Conservation (phyloP, 139 green algal species). For the Chara braunii region DNA sequence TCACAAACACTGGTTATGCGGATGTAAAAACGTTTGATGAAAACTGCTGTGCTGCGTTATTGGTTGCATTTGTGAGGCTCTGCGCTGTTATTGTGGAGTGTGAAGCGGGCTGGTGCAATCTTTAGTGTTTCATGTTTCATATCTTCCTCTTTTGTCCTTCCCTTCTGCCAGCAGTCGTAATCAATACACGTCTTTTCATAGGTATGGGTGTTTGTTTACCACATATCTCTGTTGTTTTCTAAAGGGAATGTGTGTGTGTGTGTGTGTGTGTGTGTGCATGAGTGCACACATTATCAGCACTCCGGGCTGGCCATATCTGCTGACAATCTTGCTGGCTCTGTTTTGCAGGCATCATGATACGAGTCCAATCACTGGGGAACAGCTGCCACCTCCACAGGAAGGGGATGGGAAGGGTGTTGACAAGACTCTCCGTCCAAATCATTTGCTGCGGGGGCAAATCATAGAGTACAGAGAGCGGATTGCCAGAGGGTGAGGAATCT, state of each 20-base stretch:
- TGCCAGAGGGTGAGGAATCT: conserved; percentile 4
- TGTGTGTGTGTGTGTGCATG: too few relatives aligned
- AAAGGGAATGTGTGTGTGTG: neutral
- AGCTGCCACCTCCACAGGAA: neutral
- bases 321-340: neutral
- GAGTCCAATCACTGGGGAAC: conserved; percentile 23
- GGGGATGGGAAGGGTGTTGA: neutral
- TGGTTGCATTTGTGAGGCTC: too few relatives aligned
- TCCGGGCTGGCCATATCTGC: neutral
- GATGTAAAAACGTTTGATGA: too few relatives aligned
- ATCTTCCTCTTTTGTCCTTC: too few relatives aligned
- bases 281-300: too few relatives aligned
- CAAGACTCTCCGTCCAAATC: conserved; percentile 26
- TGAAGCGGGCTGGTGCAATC: too few relatives aligned
- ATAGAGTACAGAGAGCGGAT: conserved; percentile 20
- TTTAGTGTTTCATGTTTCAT: too few relatives aligned
- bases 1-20: too few relatives aligned
- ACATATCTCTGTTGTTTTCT: neutral
- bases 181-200: too few relatives aligned
- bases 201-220: neutral
- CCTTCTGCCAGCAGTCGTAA: too few relatives aligned
- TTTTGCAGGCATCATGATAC: conserved; percentile 24
- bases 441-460: conserved; percentile 24
- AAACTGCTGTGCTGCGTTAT: too few relatives aligned
- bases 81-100: too few relatives aligned